Base-by-base conservation (phyloP, 768 basidiomycete species). In the Amyloporia xantha region DNA sequence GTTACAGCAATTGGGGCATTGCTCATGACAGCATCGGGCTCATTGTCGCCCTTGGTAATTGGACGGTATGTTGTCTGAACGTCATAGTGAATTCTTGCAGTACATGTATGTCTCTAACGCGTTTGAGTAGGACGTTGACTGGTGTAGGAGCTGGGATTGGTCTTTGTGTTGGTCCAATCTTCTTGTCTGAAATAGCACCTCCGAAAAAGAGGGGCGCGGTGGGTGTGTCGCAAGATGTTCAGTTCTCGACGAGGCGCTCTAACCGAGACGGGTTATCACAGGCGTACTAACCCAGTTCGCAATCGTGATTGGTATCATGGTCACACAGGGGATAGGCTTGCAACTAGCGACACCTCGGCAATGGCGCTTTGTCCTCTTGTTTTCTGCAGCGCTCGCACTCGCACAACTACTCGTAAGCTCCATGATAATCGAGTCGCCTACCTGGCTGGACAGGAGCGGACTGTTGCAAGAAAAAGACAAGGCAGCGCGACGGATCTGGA, bases 111-210 rank as follows among this genome's bases (percentile, higher is more conserved):
- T 39, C 44, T 41, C 48, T 47, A 27, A 48, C 33, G n/a, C 25
- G 2, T 39, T 6, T 39, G 26, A 35, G 15, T 54, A 86, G 85
- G 58, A 70, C 82, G 49, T 58, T 87, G 26, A 76, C 82, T 9
- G 85, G 89, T n/a, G 56, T 84, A 15, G 82, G 80, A 24, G 78
- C 85, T 36, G 86, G 88, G 35, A 60, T 88, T 48, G 84, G 84
- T 28, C 64, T 90, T 5, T 87, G 86, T 55, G 79, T 90, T n/a
- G 79, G 80, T 3, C 93, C 93, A 9, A 75, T 93, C 28, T 93
- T 81, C 66, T 72, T 95, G n/a, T 74, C 86, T 4, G 90, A 93
- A 64, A 83, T 95, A 11, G 81, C 91, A 0, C 93, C 92, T 0
- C 67, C 78, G 2, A 74, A 76, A 40, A 85, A 91, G 49, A 83